A percentile compares a stretch with the other conserved stretches of the same genome.
Evolutionary conservation across 78 protist species (phyloP).

Genomic region (Diacronema lutheri): DNA sequence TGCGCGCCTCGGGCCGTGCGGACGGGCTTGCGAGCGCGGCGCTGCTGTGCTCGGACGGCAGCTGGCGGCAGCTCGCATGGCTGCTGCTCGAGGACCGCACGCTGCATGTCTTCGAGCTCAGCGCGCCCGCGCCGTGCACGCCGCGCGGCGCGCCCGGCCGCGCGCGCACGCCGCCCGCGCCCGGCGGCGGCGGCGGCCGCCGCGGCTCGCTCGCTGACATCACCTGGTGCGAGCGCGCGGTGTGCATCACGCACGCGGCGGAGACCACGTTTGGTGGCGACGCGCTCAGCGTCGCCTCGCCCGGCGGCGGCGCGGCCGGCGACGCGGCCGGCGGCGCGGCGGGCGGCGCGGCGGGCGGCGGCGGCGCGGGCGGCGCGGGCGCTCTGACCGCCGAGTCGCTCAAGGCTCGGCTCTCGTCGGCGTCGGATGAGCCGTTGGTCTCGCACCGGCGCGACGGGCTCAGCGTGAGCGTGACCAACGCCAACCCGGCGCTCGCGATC

Average conservation of each 20-base stretch:
- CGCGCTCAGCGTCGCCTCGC: too few species aligned
- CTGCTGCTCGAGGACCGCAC: background rate
- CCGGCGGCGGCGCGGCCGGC: too few species aligned
- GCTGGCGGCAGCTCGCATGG: background rate
- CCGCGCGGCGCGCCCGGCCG: background rate
- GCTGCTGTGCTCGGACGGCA: too few species aligned
- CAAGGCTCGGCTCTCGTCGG: background rate
- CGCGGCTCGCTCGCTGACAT: background rate
- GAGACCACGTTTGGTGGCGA: slow-evolving; percentile 44
- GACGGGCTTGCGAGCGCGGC: background rate
- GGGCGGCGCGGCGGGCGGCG: too few species aligned
- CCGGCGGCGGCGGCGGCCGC: background rate
- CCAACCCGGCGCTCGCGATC: slow-evolving; percentile 28
- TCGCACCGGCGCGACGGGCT: background rate
- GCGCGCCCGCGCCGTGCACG: background rate
- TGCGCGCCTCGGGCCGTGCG: background rate
- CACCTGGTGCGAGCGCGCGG: slow-evolving; percentile 61
- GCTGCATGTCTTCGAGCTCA: background rate
- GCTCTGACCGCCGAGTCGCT: background rate
- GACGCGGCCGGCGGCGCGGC: too few species aligned
- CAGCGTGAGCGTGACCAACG: slow-evolving; percentile 20
- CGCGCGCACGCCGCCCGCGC: background rate
- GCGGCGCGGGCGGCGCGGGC: too few species aligned
- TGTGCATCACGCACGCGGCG: slow-evolving; percentile 45
- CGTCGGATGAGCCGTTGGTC: background rate